A percentile compares a stretch with the other conserved stretches of the same genome.
phyloP scores from a whole-genome alignment of 108 stramenopile genomes.

The Chaetoceros muelleri region DNA sequence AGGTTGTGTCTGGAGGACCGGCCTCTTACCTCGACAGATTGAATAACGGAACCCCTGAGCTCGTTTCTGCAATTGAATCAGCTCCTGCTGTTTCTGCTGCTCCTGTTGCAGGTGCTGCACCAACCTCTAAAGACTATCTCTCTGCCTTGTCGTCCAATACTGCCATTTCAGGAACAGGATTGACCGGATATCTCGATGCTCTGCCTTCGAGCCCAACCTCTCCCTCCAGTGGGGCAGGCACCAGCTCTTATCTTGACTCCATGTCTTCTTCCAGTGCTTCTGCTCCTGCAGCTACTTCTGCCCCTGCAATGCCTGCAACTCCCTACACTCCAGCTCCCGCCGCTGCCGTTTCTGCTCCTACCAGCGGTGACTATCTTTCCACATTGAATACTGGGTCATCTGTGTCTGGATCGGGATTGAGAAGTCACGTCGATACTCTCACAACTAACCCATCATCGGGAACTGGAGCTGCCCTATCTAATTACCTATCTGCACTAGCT shows the following conservation, averaged over 20 bases:
- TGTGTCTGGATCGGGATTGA: neutral
- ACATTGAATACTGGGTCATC: neutral
- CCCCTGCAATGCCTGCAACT: conserved; percentile 12
- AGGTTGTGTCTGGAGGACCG: neutral
- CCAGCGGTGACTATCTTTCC: neutral
- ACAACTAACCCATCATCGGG: neutral
- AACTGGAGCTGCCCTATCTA: neutral
- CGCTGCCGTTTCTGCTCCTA: conserved; percentile 8
- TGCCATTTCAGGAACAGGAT: conserved; percentile 13
- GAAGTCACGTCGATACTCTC: neutral
- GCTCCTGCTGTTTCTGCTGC: conserved; percentile 4
- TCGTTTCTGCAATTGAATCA: neutral
- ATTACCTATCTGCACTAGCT: neutral
- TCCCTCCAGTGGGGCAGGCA: conserved; percentile 16
- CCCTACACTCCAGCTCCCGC: conserved; percentile 9
- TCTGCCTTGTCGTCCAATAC: conserved; percentile 1
- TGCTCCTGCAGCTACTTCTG: neutral
- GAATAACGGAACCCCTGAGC: conserved; percentile 5
- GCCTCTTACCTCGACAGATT: neutral
- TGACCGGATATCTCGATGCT: conserved; percentile 17
- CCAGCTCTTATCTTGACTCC: conserved; percentile 13
- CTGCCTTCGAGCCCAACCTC: conserved; percentile 5
- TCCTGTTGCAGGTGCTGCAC: conserved; percentile 3
- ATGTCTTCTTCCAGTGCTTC: neutral
- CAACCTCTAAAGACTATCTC: neutral